phyloP scores from a whole-genome alignment of 768 basidiomycete species.

The Mycena floridula region DNA sequence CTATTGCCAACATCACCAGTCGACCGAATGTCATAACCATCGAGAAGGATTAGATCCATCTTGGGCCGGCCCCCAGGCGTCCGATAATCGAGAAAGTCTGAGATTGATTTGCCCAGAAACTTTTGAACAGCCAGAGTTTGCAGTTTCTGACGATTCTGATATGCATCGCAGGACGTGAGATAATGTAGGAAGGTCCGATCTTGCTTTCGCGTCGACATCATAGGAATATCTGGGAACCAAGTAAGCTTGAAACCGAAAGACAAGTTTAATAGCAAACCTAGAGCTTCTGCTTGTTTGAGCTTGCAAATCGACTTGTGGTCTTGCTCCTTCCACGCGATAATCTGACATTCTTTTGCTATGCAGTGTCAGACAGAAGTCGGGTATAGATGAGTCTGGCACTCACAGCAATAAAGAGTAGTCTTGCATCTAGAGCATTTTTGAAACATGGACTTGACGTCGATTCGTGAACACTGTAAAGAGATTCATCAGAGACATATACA shows the following conservation, averaged over 20 bases:
- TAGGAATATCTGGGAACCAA: neutral
- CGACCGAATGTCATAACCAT: neutral
- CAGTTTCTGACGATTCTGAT: neutral
- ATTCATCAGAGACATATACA: too few relatives aligned
- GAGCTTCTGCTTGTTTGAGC: neutral
- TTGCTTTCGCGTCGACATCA: neutral
- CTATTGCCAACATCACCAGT: neutral
- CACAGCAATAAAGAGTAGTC: neutral
- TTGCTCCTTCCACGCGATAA: neutral
- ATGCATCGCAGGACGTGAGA: neutral
- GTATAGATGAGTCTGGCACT: neutral
- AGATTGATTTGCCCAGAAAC: neutral
- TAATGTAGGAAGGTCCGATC: neutral
- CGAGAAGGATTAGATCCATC: neutral
- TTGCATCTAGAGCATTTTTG: neutral
- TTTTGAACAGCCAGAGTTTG: neutral
- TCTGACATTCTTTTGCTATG: neutral
- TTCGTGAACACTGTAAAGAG: neutral
- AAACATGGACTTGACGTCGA: neutral
- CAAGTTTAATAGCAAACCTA: too few relatives aligned
- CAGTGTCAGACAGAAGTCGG: neutral
- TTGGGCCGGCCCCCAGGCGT: neutral
- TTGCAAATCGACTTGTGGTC: neutral
- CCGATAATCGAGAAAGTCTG: neutral
- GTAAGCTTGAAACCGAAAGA: too few relatives aligned